Evolutionary conservation across 108 stramenopile genomes (phyloP).

Genomic region (Craspedostauros australis): DNA sequence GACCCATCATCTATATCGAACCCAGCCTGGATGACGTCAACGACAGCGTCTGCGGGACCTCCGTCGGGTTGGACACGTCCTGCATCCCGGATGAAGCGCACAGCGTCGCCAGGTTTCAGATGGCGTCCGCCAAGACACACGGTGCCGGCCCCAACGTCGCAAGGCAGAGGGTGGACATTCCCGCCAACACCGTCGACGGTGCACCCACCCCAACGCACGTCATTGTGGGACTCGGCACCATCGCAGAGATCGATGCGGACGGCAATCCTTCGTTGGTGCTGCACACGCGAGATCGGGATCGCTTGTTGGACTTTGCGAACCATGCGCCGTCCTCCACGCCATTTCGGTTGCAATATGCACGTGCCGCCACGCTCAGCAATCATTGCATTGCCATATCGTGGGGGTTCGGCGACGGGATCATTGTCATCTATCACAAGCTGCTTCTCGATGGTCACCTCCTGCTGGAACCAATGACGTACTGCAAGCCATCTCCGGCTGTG

Average conservation of each 20-base stretch:
- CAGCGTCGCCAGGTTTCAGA: slow-evolving; percentile 37
- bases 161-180: not conserved
- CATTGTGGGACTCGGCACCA: slow-evolving; percentile 28
- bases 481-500: too few species aligned
- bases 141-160: slow-evolving; percentile 23
- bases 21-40: slow-evolving; percentile 9
- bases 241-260: slow-evolving; percentile 31
- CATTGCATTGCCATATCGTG: slow-evolving; percentile 73
- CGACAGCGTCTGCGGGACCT: slow-evolving; percentile 24
- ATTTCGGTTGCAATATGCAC: slow-evolving; percentile 38
- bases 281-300: slow-evolving; percentile 33
- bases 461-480: too few species aligned
- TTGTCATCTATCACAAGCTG: slow-evolving; percentile 60
- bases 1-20: slow-evolving; percentile 16
- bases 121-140: slow-evolving; percentile 21
- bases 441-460: not conserved
- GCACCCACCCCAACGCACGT: not conserved
- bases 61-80: slow-evolving; percentile 20
- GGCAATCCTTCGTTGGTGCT: not conserved
- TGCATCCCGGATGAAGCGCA: slow-evolving; percentile 54
- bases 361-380: slow-evolving; percentile 47
- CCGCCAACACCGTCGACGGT: not conserved
- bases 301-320: slow-evolving; percentile 11
- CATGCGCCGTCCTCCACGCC: not conserved
- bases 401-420: slow-evolving; percentile 61